phyloP scores from a whole-genome alignment of 2,329 filamentous ascomycete genomes.

The Talaromyces sp. region DNA sequence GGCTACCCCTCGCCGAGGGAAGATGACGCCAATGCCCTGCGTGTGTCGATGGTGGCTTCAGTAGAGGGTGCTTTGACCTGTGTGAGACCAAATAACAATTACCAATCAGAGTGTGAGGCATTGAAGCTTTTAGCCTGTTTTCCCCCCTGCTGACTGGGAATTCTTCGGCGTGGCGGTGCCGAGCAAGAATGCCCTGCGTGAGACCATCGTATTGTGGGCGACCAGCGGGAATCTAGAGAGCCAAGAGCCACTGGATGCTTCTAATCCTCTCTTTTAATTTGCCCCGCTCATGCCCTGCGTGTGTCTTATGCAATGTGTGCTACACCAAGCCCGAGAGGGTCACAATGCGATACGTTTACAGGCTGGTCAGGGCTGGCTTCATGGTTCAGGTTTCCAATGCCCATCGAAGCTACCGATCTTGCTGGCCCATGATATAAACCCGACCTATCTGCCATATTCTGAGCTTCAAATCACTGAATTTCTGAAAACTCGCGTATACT shows the following conservation, averaged over 20 bases:
- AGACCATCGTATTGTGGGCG: neutral
- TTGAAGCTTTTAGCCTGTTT: conserved; percentile 1
- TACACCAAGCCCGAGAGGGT: neutral
- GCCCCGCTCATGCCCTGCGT: conserved; percentile 10
- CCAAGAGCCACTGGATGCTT: too few species aligned
- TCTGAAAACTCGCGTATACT: neutral
- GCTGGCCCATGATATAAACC: neutral
- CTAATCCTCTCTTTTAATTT: too few species aligned
- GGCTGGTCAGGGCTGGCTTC: too few species aligned
- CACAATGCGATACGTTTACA: too few species aligned
- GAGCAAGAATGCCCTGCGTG: conserved; percentile 14
- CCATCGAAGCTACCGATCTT: neutral
- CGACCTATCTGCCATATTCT: neutral
- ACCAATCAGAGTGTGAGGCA: conserved; percentile 1
- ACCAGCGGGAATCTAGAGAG: neutral
- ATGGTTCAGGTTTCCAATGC: too few species aligned
- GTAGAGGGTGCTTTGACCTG: conserved; percentile 4
- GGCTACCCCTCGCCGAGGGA: neutral
- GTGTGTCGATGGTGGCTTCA: conserved; percentile 1
- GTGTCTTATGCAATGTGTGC: conserved; percentile 1
- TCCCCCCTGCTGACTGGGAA: conserved; percentile 5
- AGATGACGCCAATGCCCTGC: conserved; percentile 12
- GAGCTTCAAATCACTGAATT: neutral
- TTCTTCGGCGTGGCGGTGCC: conserved; percentile 5
- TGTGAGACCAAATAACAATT: conserved; percentile 1